Percentiles rank a stretch among this genome's conserved stretches.
Conservation (phyloP, 2,329 filamentous ascomycete species). For the Sarocladiaceae sp. region DNA sequence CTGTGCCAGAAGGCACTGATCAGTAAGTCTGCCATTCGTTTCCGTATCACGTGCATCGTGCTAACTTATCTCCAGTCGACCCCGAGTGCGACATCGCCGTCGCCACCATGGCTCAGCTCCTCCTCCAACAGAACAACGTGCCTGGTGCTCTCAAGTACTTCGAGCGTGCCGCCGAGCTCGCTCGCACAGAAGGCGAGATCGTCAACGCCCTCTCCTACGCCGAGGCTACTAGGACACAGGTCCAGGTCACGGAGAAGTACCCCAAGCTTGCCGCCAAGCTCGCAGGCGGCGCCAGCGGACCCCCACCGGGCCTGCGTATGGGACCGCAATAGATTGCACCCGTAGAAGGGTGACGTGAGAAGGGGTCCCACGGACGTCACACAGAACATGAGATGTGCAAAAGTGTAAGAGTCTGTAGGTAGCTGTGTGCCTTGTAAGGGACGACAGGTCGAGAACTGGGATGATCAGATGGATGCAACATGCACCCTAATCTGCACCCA, state of each 20-base stretch:
- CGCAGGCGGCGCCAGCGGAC: constrained; percentile 29
- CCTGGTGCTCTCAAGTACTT: constrained; percentile 95
- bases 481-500: background rate
- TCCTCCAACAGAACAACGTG: constrained; percentile 97
- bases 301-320: constrained; percentile 30
- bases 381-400: too few species aligned
- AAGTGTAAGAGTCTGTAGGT: constrained; percentile 4
- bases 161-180: constrained; percentile 90
- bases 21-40: constrained; percentile 58
- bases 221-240: constrained; percentile 91
- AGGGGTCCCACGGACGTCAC: too few species aligned
- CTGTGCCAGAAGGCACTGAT: constrained; percentile 96
- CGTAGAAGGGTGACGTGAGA: constrained; percentile 13
- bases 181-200: constrained; percentile 90
- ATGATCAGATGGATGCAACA: too few species aligned
- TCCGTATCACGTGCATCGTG: constrained; percentile 10
- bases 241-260: constrained; percentile 87
- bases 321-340: constrained; percentile 28
- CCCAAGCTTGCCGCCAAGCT: constrained; percentile 73
- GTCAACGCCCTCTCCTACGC: constrained; percentile 96
- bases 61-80: constrained; percentile 65
- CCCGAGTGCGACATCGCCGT: constrained; percentile 98
- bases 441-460: too few species aligned
- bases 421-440: too few species aligned
- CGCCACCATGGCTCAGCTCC: constrained; percentile 95